Evolutionary conservation across 306 rosid species (phyloP).

Genomic region (Ormosia semicastrata): DNA sequence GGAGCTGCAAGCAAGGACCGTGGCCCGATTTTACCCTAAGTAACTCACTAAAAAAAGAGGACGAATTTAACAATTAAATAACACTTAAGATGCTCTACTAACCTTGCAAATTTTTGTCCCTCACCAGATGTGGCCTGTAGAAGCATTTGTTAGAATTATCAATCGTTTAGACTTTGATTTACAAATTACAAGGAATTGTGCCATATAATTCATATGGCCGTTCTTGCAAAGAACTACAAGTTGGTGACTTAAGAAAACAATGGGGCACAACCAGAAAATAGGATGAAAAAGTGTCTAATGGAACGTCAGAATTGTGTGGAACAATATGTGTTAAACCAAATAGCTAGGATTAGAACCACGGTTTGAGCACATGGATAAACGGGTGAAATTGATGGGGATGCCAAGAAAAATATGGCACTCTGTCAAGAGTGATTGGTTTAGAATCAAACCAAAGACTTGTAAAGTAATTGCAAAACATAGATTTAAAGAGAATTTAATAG

Average conservation of each 20-base stretch:
- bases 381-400: not conserved
- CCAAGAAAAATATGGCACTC: not conserved
- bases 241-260: not conserved
- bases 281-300: not conserved
- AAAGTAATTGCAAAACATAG: not conserved
- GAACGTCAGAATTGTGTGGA: not conserved
- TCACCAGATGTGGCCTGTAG: conserved; percentile 49
- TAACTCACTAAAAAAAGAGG: not conserved
- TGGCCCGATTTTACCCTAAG: conserved; percentile 10
- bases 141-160: conserved; percentile 35
- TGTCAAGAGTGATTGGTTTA: not conserved
- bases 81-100: conserved; percentile 21
- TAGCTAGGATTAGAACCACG: not conserved
- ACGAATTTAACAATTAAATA: not conserved
- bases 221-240: not conserved
- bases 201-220: not conserved
- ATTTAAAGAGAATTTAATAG: not conserved
- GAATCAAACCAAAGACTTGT: not conserved
- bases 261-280: not conserved
- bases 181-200: not conserved
- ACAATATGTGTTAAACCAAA: not conserved
- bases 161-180: conserved; percentile 5
- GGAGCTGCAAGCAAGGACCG: conserved; percentile 43
- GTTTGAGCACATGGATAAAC: not conserved
- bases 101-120: conserved; percentile 55